These are phyloP conservation scores for Diaporthe destruens DNA, from an alignment of 2,329 filamentous ascomycete genomes.

Conservation along the genomic window DNA sequence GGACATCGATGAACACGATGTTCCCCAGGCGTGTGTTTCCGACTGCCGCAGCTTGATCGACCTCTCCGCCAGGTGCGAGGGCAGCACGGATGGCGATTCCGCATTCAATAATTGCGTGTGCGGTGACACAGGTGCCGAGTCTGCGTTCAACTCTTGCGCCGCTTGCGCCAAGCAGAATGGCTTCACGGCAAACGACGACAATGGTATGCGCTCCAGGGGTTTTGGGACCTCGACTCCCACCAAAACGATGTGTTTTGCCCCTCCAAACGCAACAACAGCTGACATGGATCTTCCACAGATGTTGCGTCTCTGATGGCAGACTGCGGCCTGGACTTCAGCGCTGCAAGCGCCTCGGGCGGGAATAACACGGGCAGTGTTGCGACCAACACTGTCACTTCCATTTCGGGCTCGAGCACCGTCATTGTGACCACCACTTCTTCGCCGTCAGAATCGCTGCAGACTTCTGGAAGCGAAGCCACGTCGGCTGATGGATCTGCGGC, in stretches of 20 bases:
- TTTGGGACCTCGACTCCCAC: not conserved
- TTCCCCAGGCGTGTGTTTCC: not conserved
- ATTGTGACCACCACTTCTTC: not conserved
- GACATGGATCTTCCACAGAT: not conserved
- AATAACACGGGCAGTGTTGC: not conserved
- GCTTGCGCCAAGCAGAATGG: conserved; percentile 14
- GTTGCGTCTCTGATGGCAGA: conserved; percentile 5
- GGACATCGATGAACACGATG: conserved; percentile 12
- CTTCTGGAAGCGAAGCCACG: not conserved
- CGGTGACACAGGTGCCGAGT: not conserved
- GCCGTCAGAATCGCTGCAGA: not conserved
- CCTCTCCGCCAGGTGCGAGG: conserved; percentile 3
- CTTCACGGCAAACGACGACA: not conserved
- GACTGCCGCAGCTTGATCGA: conserved; percentile 8
- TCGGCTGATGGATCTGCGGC: not conserved
- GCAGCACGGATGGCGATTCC: conserved; percentile 5
- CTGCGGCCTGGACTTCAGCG: conserved; percentile 1
- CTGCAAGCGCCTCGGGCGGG: not conserved
- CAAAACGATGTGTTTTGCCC: not conserved
- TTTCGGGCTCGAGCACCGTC: conserved; percentile 8
- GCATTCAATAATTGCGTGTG: conserved; percentile 14
- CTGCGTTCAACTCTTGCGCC: conserved; percentile 5
- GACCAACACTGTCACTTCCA: conserved; percentile 6
- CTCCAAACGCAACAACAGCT: not conserved
- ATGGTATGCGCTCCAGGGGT: not conserved